A percentile compares a stretch with the other conserved stretches of the same genome.
These are phyloP conservation scores for Fusarium continuum DNA, from an alignment of 2,329 filamentous ascomycete species.

Conservation along the genomic window DNA sequence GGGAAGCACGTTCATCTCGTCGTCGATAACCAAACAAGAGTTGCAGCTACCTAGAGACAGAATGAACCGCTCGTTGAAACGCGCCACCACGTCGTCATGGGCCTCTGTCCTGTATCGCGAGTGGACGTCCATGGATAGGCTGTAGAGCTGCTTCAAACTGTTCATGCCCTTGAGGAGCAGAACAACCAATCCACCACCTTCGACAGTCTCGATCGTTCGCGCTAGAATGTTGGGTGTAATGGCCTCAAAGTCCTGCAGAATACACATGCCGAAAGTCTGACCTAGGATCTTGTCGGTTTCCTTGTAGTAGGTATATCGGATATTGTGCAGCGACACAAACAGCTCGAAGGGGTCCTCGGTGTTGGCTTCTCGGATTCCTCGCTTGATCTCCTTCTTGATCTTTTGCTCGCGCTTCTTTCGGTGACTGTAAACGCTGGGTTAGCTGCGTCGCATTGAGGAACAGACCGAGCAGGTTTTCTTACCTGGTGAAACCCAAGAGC, in stretches of 20 bases:
- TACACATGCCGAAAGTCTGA: constrained; percentile 98
- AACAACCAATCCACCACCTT: constrained; percentile 91
- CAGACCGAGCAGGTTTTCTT: constrained; percentile 21
- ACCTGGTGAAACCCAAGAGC: constrained; percentile 88
- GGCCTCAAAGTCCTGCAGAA: constrained; percentile 97
- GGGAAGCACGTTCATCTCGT: constrained; percentile 95
- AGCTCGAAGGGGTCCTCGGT: constrained; percentile 95
- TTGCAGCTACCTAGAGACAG: constrained; percentile 95
- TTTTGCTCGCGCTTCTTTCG: constrained; percentile 98
- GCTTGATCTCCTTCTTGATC: constrained; percentile 98
- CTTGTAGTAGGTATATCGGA: constrained; percentile 99
- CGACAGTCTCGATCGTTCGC: constrained; percentile 95
- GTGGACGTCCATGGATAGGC: constrained; percentile 96
- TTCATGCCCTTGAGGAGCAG: constrained; percentile 95
- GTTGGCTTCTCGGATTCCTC: constrained; percentile 91
- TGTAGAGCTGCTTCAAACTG: constrained; percentile 96
- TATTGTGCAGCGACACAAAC: constrained; percentile 95
- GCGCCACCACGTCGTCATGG: constrained; percentile 90
- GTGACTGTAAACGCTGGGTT: constrained; percentile 65
- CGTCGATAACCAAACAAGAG: constrained; percentile 93
- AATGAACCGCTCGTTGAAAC: constrained; percentile 98
- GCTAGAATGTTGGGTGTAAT: constrained; percentile 97
- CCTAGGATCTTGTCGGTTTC: constrained; percentile 98
- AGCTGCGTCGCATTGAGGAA: constrained; percentile 23
- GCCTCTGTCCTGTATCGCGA: constrained; percentile 96